These are phyloP conservation scores for Aspergillus panamensis DNA, from an alignment of 495 filamentous ascomycete species.

Conservation along the genomic window DNA sequence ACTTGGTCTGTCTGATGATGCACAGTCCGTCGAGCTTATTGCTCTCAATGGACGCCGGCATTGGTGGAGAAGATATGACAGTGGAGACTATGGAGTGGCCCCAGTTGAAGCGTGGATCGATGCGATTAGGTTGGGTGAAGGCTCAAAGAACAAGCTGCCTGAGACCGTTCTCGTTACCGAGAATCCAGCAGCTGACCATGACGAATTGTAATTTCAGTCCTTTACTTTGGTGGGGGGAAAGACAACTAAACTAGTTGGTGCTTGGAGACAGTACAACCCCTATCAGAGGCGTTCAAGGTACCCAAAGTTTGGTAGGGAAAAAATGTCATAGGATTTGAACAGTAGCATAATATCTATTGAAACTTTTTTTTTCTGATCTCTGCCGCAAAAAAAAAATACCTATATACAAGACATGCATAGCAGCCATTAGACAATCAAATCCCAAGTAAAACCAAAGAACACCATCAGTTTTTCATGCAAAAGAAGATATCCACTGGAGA, in stretches of 20 bases:
- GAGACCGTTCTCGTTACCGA: conserved; percentile 60
- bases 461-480: conserved; percentile 16
- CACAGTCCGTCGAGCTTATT: conserved; percentile 55
- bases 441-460: conserved; percentile 9
- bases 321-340: conserved; percentile 10
- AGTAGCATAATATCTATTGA: conserved; percentile 20
- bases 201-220: conserved; percentile 32
- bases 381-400: not conserved
- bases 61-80: conserved; percentile 77
- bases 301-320: conserved; percentile 3
- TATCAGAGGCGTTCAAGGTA: too few species aligned
- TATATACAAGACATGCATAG: conserved; percentile 11
- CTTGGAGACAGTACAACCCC: too few species aligned
- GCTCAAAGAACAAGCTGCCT: conserved; percentile 74
- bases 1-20: conserved; percentile 56
- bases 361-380: conserved; percentile 8
- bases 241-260: too few species aligned
- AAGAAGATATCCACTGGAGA: not conserved
- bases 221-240: too few species aligned
- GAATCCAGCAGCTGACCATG: conserved; percentile 31
- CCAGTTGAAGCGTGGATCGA: conserved; percentile 84
- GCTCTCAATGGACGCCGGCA: conserved; percentile 78
- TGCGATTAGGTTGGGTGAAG: conserved; percentile 79
- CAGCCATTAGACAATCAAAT: not conserved
- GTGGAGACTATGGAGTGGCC: conserved; percentile 50